Evolutionary conservation across 345 rosid genomes (phyloP).

Genomic region (Eucalyptus marginata): DNA sequence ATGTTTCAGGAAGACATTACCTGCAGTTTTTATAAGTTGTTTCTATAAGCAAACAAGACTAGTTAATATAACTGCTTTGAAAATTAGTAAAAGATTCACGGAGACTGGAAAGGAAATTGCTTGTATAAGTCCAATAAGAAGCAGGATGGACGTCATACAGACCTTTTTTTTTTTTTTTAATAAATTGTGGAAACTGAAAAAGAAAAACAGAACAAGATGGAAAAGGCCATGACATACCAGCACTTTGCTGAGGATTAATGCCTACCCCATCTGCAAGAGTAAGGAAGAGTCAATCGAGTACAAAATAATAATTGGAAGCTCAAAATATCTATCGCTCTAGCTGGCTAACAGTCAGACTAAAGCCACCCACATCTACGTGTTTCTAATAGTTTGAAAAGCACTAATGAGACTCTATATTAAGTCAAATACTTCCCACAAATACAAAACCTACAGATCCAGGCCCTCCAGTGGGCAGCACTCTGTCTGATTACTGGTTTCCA

Average conservation of each 20-base stretch:
- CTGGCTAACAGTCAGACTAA: not conserved
- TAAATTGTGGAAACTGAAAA: not conserved
- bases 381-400: not conserved
- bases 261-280: slow-evolving; percentile 85
- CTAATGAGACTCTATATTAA: not conserved
- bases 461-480: not conserved
- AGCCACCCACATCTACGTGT: not conserved
- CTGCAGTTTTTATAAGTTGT: slow-evolving; percentile 16
- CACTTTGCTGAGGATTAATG: slow-evolving; percentile 96
- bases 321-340: not conserved
- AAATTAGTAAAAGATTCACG: not conserved
- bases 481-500: not conserved
- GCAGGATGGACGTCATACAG: not conserved
- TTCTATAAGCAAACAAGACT: not conserved
- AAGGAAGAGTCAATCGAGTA: not conserved
- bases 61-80: not conserved
- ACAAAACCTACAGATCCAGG: not conserved
- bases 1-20: slow-evolving; percentile 94
- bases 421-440: not conserved
- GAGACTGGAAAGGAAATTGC: not conserved
- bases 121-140: not conserved
- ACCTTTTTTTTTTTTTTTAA: not conserved
- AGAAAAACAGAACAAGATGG: not conserved
- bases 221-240: slow-evolving; percentile 35
- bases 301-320: not conserved